These are phyloP conservation scores for Neocatenulostroma microsporum DNA, from an alignment of 2,329 filamentous ascomycete genomes.

Conservation along the genomic window DNA sequence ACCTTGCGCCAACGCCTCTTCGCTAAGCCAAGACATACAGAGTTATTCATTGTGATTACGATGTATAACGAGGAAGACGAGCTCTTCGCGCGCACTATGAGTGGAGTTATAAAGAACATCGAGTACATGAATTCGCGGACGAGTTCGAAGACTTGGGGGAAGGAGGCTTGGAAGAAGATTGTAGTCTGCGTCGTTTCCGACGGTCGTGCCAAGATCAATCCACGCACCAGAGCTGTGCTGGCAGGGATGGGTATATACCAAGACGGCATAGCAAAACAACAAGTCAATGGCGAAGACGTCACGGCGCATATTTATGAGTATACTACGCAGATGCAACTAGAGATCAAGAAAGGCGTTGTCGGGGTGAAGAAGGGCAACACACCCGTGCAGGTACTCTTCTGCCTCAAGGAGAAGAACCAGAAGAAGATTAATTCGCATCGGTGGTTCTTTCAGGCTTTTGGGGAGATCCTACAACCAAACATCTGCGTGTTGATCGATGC, in stretches of 20 bases:
- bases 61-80: constrained; percentile 99
- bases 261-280: constrained; percentile 96
- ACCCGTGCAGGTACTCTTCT: constrained; percentile 95
- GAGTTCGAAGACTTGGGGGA: constrained; percentile 95
- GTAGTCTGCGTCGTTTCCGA: constrained; percentile 97
- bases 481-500: constrained; percentile 95
- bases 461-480: constrained; percentile 83
- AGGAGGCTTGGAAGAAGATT: constrained; percentile 99
- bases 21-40: constrained; percentile 83
- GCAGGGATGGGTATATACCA: constrained; percentile 95
- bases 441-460: constrained; percentile 99
- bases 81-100: constrained; percentile 90
- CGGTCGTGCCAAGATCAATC: constrained; percentile 93
- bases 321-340: constrained; percentile 76
- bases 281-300: constrained; percentile 93
- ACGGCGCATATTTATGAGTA: constrained; percentile 96
- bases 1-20: constrained; percentile 87
- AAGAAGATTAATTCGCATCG: constrained; percentile 99
- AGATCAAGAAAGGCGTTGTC: constrained; percentile 85
- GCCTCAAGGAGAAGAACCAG: constrained; percentile 98
- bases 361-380: constrained; percentile 73
- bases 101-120: constrained; percentile 96
- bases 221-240: constrained; percentile 77
- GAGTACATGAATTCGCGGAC: constrained; percentile 94
- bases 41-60: constrained; percentile 91